Base-by-base conservation (phyloP, 768 basidiomycete genomes). In the Pulveroboletus sp. region DNA sequence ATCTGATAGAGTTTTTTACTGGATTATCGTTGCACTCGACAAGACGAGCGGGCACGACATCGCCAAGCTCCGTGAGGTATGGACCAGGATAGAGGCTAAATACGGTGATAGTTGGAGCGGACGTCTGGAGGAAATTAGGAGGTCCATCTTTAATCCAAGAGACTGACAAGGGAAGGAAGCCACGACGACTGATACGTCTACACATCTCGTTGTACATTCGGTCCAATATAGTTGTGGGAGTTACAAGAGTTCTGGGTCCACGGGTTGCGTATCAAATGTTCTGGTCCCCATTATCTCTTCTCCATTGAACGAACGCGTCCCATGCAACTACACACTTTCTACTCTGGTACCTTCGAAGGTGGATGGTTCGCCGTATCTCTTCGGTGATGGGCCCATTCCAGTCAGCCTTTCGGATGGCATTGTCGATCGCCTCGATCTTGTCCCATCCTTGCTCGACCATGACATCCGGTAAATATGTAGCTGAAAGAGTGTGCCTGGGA, bases 361-460 rank as follows among this genome's bases (percentile, higher is more conserved):
- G 84, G 58, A 93, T 69, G 62, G 81, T 83, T 57, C 87, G 75
- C 42, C 91, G 76, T 43, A 92, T 68, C 58, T 88, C 88, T 65
- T 95, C 93, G 1, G 84, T 88, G 60, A 94, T 88, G 43, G 69
- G 68, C 1, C 89, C 91, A 49, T 67, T 79, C 86, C 87, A 98
- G 4, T 93, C 96, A 4, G 94, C 90, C 70, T 99, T 99, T 55
- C 82, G 80, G 56, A 98, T 92, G 27, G 93, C 92, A 59, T 85
- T 92, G 58, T 94, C 85, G 35, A 99, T 71, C 7, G 95, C 86
- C 67, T 96, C 89, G 50, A 86, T 73, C 77, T 87, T 88, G 54
- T 84, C 81, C 96, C 96, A 99, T 7, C 91, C 93, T 68, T 98
- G 95, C 33, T 92, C 90, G 0, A 85, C 80, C 38, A 90, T 86